Evolutionary conservation across 345 rosid genomes (phyloP).

Genomic region (Populus alba): DNA sequence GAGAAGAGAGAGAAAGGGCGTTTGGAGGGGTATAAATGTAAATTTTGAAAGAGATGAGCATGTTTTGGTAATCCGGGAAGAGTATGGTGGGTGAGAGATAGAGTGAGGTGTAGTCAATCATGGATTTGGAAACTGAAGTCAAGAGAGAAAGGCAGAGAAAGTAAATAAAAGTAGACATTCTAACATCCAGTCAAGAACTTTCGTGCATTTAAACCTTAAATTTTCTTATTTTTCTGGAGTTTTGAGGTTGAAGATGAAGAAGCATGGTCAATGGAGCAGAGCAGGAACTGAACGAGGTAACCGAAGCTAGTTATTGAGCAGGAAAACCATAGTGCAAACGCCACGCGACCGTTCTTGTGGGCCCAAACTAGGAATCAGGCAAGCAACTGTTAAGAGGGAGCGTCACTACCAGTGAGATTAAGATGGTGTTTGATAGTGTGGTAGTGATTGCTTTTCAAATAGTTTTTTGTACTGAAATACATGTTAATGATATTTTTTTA

Average conservation of each 20-base stretch:
- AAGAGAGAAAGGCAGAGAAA: conserved; percentile 10
- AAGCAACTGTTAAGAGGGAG: background rate
- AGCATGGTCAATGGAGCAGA: background rate
- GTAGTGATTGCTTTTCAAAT: too few species aligned
- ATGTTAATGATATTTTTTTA: too few species aligned
- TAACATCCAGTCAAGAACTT: background rate
- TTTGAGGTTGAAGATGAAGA: background rate
- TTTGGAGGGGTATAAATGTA: conserved; percentile 39
- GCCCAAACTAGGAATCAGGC: background rate
- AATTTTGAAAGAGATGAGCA: conserved; percentile 44
- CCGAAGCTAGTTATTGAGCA: background rate
- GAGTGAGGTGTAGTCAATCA: conserved; percentile 17
- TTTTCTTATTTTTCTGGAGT: too few species aligned
- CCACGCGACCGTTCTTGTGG: background rate
- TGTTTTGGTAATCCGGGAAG: conserved; percentile 35
- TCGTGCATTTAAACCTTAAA: background rate
- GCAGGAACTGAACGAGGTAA: background rate
- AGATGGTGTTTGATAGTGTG: too few species aligned
- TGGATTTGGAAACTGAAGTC: background rate
- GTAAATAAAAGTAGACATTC: conserved; percentile 22
- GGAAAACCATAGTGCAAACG: background rate
- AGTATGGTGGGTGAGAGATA: conserved; percentile 46
- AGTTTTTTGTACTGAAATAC: too few species aligned
- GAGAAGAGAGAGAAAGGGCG: conserved; percentile 26
- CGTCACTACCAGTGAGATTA: too few species aligned